These are phyloP conservation scores for Arachnomyces sp. DNA, from an alignment of 2,329 filamentous ascomycete species.

Conservation along the genomic window DNA sequence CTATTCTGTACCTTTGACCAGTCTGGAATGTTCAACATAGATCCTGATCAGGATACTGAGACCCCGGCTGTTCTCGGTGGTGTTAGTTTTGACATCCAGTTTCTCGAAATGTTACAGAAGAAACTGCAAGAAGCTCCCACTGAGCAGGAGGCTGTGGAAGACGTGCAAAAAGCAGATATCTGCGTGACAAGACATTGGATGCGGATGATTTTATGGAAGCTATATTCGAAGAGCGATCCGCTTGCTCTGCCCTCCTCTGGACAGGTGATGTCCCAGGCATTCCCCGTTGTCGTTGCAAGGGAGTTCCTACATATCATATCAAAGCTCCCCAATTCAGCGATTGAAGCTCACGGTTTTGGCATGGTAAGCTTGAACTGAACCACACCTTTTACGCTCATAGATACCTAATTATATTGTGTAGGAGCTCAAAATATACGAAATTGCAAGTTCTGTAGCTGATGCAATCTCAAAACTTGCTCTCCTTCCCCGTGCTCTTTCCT, in stretches of 20 bases:
- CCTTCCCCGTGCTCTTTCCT: slow-evolving; percentile 8
- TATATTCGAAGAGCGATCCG: slow-evolving; percentile 24
- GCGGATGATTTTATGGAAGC: slow-evolving; percentile 42
- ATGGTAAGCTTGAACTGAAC: slow-evolving; percentile 17
- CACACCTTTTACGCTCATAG: too few relatives aligned
- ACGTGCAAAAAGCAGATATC: slow-evolving; percentile 43
- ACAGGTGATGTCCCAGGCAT: neutral
- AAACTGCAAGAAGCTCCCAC: slow-evolving; percentile 35
- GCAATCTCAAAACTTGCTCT: slow-evolving; percentile 15
- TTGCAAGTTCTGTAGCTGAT: slow-evolving; percentile 20
- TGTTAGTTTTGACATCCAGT: slow-evolving; percentile 11
- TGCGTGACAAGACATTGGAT: slow-evolving; percentile 45
- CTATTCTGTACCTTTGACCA: slow-evolving; percentile 46
- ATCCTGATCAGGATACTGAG: slow-evolving; percentile 24
- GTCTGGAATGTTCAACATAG: slow-evolving; percentile 41
- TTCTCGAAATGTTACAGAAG: slow-evolving; percentile 34
- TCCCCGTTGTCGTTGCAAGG: slow-evolving; percentile 38
- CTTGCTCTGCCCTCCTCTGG: slow-evolving; percentile 16
- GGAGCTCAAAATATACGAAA: slow-evolving; percentile 23
- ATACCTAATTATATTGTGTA: too few relatives aligned
- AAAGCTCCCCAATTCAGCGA: slow-evolving; percentile 37
- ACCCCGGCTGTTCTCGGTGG: slow-evolving; percentile 1
- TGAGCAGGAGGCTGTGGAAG: slow-evolving; percentile 36
- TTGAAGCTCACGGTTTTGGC: slow-evolving; percentile 43
- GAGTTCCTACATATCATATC: slow-evolving; percentile 40